Evolutionary conservation across 768 basidiomycete genomes (phyloP).

Genomic region (Mycena kentingensis): DNA sequence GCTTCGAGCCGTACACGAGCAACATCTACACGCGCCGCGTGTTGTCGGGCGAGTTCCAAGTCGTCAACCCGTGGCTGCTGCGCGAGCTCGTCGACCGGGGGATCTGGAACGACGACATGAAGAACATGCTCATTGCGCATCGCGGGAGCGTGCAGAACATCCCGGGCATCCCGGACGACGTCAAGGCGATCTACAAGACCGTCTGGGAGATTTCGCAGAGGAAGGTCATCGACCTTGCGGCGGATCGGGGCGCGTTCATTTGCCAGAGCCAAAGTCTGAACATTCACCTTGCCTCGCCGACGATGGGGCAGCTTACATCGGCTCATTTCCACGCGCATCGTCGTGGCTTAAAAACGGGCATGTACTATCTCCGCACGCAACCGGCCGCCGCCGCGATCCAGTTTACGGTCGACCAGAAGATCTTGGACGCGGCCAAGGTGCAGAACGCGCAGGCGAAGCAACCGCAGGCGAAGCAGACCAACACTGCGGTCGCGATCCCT

Average conservation of each 20-base stretch:
- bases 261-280: constrained; percentile 96
- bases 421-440: constrained; percentile 65
- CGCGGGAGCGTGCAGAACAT: constrained; percentile 89
- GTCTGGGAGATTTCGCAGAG: constrained; percentile 99
- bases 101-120: constrained; percentile 98
- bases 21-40: constrained; percentile 99
- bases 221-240: constrained; percentile 96
- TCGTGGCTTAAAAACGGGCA: constrained; percentile 98
- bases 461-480: constrained; percentile 17
- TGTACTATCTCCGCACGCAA: constrained; percentile 95
- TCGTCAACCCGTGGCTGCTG: constrained; percentile 99
- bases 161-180: constrained; percentile 81
- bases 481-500: constrained; percentile 26
- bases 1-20: constrained; percentile 98
- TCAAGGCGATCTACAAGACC: constrained; percentile 99
- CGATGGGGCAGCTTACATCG: constrained; percentile 87
- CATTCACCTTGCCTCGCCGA: constrained; percentile 87
- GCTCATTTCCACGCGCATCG: constrained; percentile 99
- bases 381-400: constrained; percentile 96
- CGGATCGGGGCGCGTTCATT: constrained; percentile 98
- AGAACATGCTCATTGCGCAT: constrained; percentile 98
- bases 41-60: constrained; percentile 99
- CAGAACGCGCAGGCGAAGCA: constrained; percentile 38
- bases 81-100: constrained; percentile 94
- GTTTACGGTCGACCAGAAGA: constrained; percentile 89